Conservation (phyloP, 768 basidiomycete genomes). For the Kwoniella shandongensis region DNA sequence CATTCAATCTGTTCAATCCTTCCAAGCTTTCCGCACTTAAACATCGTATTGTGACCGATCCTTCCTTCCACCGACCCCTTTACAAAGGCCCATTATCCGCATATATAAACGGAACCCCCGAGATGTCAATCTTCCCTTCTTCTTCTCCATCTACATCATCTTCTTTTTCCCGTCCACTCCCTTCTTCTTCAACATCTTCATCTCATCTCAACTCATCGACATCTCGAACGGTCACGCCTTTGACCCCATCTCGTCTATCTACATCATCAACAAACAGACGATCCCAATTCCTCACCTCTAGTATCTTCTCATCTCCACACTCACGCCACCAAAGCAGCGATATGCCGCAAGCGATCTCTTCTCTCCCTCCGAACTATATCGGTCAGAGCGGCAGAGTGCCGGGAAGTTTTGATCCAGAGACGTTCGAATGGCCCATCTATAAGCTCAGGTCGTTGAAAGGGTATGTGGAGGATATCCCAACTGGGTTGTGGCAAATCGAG, state of each 20-base stretch:
- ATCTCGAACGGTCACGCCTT: background rate
- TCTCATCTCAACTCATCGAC: background rate
- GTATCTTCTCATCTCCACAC: no score
- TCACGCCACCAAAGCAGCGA: background rate
- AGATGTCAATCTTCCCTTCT: background rate
- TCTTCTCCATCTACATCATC: background rate
- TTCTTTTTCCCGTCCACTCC: background rate
- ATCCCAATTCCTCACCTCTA: no score
- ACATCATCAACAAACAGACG: background rate
- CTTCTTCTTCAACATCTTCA: background rate
- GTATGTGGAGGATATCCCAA: slow-evolving; percentile 59
- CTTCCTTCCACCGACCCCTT: no score
- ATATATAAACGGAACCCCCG: no score
- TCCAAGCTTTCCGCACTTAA: no score
- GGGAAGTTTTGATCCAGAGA: slow-evolving; percentile 5
- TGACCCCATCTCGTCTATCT: background rate
- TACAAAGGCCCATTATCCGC: no score
- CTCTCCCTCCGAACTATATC: background rate
- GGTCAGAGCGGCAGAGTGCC: background rate
- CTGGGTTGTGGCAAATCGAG: slow-evolving; percentile 36
- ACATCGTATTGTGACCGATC: no score
- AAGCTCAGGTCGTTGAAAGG: slow-evolving; percentile 63
- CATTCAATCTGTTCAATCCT: no score
- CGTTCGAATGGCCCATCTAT: slow-evolving; percentile 70
- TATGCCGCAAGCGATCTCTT: background rate